Percentiles rank a stretch among this genome's conserved stretches.
Conservation (phyloP, 768 basidiomycete genomes). For the Lentinula guzmanii region DNA sequence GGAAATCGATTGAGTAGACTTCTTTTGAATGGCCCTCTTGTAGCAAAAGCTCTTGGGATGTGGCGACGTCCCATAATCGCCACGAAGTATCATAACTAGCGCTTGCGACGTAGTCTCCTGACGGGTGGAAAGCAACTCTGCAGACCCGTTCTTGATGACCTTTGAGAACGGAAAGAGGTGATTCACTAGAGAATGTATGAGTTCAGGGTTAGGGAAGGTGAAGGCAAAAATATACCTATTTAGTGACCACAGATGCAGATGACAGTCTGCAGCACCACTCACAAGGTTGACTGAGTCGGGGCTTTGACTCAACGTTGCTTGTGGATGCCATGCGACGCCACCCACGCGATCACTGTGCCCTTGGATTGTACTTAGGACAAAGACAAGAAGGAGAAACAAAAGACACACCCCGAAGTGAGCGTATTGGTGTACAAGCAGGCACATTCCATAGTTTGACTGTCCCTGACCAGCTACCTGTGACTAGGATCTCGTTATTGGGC, state of each 20-base stretch:
- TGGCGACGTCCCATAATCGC: conserved; percentile 92
- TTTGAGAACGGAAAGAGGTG: conserved; percentile 77
- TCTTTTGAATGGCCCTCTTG: conserved; percentile 98
- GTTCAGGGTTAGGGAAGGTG: background rate
- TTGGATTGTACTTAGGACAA: conserved; percentile 20
- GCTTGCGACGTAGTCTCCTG: conserved; percentile 88
- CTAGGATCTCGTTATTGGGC: conserved; percentile 82
- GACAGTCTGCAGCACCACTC: conserved; percentile 86
- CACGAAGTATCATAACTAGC: conserved; percentile 97
- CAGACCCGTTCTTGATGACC: conserved; percentile 91
- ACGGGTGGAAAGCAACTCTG: conserved; percentile 94
- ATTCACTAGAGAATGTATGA: conserved; percentile 48
- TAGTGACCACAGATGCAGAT: conserved; percentile 85
- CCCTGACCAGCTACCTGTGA: conserved; percentile 96
- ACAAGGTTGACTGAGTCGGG: conserved; percentile 73
- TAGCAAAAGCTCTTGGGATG: conserved; percentile 72
- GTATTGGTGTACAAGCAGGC: conserved; percentile 78
- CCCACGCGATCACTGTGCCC: conserved; percentile 90
- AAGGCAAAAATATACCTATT: conserved; percentile 45
- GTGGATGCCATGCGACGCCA: conserved; percentile 97
- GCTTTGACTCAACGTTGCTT: conserved; percentile 71
- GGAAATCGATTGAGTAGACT: conserved; percentile 94
- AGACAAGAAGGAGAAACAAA: background rate
- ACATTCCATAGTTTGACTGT: conserved; percentile 94
- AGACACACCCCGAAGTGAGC: conserved; percentile 62